Percentiles rank a stretch among this genome's conserved stretches.
phyloP scores from a whole-genome alignment of 1,284 basidiomycete species.

The Phlebopus sp. region DNA sequence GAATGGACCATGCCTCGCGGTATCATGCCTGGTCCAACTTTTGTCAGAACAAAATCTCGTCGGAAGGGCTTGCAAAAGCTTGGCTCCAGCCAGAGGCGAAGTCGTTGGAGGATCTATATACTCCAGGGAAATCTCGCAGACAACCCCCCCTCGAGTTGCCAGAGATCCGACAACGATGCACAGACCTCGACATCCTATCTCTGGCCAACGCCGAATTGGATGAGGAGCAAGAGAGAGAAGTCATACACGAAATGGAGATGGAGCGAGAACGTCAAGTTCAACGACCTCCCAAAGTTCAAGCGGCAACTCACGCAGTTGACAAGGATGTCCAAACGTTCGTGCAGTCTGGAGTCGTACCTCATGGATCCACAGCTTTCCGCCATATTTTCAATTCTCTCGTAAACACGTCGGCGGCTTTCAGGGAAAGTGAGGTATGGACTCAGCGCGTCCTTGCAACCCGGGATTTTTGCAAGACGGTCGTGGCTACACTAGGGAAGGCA shows the following conservation, averaged over 20 bases:
- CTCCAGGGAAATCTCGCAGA: not conserved
- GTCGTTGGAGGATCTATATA: conserved; percentile 29
- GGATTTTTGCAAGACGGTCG: conserved; percentile 24
- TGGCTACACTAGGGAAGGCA: not conserved
- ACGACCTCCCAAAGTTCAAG: conserved; percentile 15
- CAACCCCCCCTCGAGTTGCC: not conserved
- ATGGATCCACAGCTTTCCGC: not conserved
- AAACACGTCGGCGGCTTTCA: not conserved
- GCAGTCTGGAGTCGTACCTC: conserved; percentile 8
- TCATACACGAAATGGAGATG: conserved; percentile 29
- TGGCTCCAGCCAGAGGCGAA: conserved; percentile 28
- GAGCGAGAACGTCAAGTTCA: conserved; percentile 28
- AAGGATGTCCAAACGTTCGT: conserved; percentile 16
- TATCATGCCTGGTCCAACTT: conserved; percentile 3
- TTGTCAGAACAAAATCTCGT: not conserved
- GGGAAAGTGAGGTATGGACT: conserved; percentile 8
- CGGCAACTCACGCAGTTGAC: conserved; percentile 16
- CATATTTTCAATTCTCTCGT: not conserved
- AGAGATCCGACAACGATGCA: conserved; percentile 14
- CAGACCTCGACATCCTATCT: conserved; percentile 14
- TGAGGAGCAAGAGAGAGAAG: conserved; percentile 37
- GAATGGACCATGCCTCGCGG: conserved; percentile 20
- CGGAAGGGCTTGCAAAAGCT: conserved; percentile 1
- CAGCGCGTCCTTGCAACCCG: conserved; percentile 16
- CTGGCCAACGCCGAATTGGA: conserved; percentile 12